These are phyloP conservation scores for Hyaloperonospora brassicae DNA, from an alignment of 352 stramenopile genomes.

Conservation along the genomic window DNA sequence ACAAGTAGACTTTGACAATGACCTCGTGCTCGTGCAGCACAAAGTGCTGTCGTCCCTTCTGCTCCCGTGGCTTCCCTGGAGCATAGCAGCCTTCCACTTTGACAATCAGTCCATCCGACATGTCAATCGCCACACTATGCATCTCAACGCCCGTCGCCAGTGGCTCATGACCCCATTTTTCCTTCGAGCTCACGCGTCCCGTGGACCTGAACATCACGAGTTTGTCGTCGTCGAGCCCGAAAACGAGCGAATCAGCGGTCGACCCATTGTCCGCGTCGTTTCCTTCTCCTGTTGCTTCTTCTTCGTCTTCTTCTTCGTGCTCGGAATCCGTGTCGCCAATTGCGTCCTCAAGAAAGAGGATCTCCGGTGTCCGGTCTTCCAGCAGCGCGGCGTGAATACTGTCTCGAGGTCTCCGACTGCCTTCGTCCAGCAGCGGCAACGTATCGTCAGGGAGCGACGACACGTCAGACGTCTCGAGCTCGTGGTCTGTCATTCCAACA, in stretches of 20 bases:
- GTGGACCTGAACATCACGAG: slow-evolving; percentile 16
- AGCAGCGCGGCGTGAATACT: slow-evolving; percentile 19
- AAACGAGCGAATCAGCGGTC: slow-evolving; percentile 12
- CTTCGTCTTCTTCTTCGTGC: slow-evolving; percentile 13
- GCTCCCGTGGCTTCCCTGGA: not conserved
- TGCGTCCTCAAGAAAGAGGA: slow-evolving; percentile 28
- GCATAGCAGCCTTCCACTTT: slow-evolving; percentile 21
- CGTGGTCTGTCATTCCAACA: not conserved
- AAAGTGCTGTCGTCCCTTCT: slow-evolving; percentile 2
- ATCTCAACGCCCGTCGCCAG: slow-evolving; percentile 13
- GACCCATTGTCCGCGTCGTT: slow-evolving; percentile 9
- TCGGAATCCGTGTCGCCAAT: slow-evolving; percentile 25
- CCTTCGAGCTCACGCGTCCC: slow-evolving; percentile 15
- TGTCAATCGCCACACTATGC: slow-evolving; percentile 11
- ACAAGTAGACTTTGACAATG: slow-evolving; percentile 24
- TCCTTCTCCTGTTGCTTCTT: too few relatives aligned
- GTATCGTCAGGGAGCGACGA: slow-evolving; percentile 8
- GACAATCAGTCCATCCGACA: slow-evolving; percentile 8
- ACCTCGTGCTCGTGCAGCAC: slow-evolving; percentile 11
- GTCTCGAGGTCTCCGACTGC: not conserved
- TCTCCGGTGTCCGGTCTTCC: slow-evolving; percentile 27
- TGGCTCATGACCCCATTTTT: slow-evolving; percentile 19
- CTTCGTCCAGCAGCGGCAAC: slow-evolving; percentile 14
- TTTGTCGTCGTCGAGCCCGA: slow-evolving; percentile 15
- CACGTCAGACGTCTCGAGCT: not conserved